Evolutionary conservation across 495 filamentous ascomycete species (phyloP).

Genomic region (Pyronema omphalodes): DNA sequence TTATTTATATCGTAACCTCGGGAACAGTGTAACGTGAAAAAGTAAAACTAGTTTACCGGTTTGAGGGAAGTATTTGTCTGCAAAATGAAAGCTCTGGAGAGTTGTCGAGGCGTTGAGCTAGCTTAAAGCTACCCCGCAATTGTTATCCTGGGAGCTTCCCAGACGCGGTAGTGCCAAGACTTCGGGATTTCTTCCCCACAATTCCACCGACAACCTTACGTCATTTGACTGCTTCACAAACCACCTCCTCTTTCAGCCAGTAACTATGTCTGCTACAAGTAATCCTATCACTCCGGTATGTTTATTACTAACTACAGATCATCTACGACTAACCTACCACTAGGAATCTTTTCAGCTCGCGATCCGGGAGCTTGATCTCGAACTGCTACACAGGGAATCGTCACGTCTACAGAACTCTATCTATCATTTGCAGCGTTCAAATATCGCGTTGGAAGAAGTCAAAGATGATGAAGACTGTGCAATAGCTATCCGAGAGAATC

Average conservation of each 20-base stretch:
- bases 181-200: too few relatives aligned
- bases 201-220: too few relatives aligned
- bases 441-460: conserved; percentile 36
- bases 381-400: conserved; percentile 43
- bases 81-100: too few relatives aligned
- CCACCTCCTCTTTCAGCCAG: too few relatives aligned
- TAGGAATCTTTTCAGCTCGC: conserved; percentile 36
- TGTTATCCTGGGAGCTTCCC: too few relatives aligned
- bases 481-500: conserved; percentile 39
- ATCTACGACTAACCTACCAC: not conserved
- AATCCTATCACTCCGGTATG: not conserved
- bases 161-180: too few relatives aligned
- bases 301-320: not conserved
- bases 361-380: conserved; percentile 41
- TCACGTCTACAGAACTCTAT: conserved; percentile 51
- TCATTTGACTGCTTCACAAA: too few relatives aligned
- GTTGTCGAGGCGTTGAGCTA: too few relatives aligned
- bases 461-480: conserved; percentile 34
- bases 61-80: too few relatives aligned
- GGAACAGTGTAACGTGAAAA: too few relatives aligned
- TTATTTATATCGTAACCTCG: not conserved
- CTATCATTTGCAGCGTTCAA: conserved; percentile 41
- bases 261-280: not conserved
- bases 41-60: too few relatives aligned
- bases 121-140: too few relatives aligned